Evolutionary conservation across 163 green algal genomes (phyloP).

Genomic region (Volvox carteri): DNA sequence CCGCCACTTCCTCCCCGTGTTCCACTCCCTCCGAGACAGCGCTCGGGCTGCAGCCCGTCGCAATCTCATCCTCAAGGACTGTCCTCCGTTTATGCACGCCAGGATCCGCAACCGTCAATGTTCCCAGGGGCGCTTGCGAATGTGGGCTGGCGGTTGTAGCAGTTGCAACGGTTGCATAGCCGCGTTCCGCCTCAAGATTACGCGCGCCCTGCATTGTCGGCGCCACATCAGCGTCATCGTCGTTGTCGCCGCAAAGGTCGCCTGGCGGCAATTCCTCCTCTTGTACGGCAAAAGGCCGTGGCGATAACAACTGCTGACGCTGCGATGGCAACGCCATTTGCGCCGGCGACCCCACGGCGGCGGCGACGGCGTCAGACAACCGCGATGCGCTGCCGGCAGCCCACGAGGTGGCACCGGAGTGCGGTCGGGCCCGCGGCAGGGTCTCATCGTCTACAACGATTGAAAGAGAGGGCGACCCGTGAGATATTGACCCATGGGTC

Average conservation of each 20-base stretch:
- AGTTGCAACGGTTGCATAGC: too few species aligned
- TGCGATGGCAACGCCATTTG: background rate
- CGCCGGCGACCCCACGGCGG: background rate
- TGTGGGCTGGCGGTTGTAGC: too few species aligned
- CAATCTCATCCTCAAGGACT: too few species aligned
- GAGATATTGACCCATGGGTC: conserved; percentile 21
- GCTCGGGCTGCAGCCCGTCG: too few species aligned
- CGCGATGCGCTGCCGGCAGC: background rate
- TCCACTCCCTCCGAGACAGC: too few species aligned
- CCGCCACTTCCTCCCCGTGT: too few species aligned
- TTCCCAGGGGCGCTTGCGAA: too few species aligned
- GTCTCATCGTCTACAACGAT: background rate
- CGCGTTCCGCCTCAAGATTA: too few species aligned
- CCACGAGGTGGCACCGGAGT: background rate
- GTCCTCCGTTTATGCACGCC: too few species aligned
- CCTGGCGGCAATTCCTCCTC: background rate
- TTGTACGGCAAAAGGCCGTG: background rate
- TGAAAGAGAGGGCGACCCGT: background rate
- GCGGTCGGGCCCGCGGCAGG: too few species aligned
- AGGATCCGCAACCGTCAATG: too few species aligned
- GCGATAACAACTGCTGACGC: background rate
- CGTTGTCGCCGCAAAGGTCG: background rate
- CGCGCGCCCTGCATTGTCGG: too few species aligned
- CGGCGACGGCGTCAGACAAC: background rate
- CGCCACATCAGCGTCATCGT: background rate